Evolutionary conservation across 768 basidiomycete genomes (phyloP).

Genomic region (Naganishia kalamii): DNA sequence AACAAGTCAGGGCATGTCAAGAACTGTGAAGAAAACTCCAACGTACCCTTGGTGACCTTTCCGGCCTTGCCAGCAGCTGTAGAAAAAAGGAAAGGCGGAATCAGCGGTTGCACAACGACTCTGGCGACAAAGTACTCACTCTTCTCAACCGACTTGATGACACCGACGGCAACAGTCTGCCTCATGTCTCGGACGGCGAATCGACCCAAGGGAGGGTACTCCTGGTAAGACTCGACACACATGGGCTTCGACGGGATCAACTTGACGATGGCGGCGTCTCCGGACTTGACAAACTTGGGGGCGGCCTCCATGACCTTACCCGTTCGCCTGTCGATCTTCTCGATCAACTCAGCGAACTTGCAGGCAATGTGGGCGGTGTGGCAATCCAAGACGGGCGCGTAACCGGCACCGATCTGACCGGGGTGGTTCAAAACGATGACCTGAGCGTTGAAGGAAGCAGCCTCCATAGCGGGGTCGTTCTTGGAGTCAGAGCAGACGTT

Average conservation of each 20-base stretch:
- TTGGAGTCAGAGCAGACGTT: conserved; percentile 99
- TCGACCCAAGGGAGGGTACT: conserved; percentile 98
- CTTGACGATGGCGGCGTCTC: conserved; percentile 98
- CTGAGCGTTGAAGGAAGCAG: conserved; percentile 95
- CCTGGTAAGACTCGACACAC: conserved; percentile 87
- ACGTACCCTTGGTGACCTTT: conserved; percentile 53
- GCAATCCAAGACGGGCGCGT: conserved; percentile 98
- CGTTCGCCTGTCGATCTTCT: conserved; percentile 99
- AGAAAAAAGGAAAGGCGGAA: conserved; percentile 34
- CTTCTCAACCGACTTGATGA: conserved; percentile 98
- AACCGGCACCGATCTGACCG: conserved; percentile 98
- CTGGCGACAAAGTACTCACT: no score
- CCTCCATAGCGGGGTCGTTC: conserved; percentile 99
- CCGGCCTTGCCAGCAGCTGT: conserved; percentile 65
- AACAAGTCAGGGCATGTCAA: background rate
- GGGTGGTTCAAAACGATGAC: conserved; percentile 99
- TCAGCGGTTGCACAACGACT: no score
- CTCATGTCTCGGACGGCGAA: conserved; percentile 91
- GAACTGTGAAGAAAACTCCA: background rate
- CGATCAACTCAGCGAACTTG: conserved; percentile 96
- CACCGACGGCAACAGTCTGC: conserved; percentile 96
- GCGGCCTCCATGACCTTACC: conserved; percentile 80
- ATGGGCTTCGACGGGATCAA: conserved; percentile 93
- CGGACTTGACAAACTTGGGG: conserved; percentile 99
- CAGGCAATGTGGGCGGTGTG: conserved; percentile 99